These are phyloP conservation scores for Sporisorium scitamineum DNA, from an alignment of 1,284 basidiomycete species.

Conservation along the genomic window DNA sequence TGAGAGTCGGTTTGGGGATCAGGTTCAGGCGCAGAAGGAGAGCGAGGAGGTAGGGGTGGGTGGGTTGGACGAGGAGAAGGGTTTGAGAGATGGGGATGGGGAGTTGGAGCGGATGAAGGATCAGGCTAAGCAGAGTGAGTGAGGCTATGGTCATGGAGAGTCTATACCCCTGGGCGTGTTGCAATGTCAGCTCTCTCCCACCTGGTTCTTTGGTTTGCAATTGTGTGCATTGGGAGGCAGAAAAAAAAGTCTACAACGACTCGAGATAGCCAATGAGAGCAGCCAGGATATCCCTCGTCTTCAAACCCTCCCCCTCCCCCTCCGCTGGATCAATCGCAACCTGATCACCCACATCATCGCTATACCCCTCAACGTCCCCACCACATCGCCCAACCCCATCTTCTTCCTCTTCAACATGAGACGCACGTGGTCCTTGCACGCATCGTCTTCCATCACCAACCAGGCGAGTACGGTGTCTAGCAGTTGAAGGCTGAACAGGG, in stretches of 20 bases:
- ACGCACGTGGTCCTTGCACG: constrained; percentile 68
- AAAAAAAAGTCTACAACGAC: constrained; percentile 15
- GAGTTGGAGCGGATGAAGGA: constrained; percentile 35
- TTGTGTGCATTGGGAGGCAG: not conserved
- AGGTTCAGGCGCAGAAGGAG: constrained; percentile 28
- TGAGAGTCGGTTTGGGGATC: constrained; percentile 44
- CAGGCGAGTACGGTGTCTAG: constrained; percentile 94
- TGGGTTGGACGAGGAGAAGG: constrained; percentile 29
- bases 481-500: constrained; percentile 87
- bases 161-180: constrained; percentile 7
- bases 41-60: constrained; percentile 1
- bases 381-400: constrained; percentile 24
- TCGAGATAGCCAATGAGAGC: constrained; percentile 57
- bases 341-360: constrained; percentile 58
- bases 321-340: constrained; percentile 10
- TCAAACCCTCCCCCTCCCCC: constrained; percentile 5
- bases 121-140: constrained; percentile 11
- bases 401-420: constrained; percentile 37
- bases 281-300: constrained; percentile 51
- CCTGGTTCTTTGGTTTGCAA: not conserved
- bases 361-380: constrained; percentile 48
- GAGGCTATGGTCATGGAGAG: not conserved
- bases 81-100: constrained; percentile 39
- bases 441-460: constrained; percentile 98
- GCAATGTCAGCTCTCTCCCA: not conserved